Evolutionary conservation across 2,329 filamentous ascomycete genomes (phyloP).

Genomic region (Helicocarpus griseus): DNA sequence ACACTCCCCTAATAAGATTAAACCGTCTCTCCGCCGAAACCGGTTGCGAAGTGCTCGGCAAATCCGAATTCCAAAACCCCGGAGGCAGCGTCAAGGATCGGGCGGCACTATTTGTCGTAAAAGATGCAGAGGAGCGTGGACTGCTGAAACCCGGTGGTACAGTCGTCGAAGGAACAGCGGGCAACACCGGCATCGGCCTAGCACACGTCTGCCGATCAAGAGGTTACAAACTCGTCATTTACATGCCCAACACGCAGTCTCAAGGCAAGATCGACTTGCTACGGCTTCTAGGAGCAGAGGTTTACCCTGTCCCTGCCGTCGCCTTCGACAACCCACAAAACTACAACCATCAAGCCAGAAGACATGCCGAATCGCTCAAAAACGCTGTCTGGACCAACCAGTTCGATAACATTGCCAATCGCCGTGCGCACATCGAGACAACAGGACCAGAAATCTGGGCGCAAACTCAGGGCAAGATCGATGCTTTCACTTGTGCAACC

Average conservation of each 20-base stretch:
- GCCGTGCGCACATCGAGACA: slow-evolving; percentile 89
- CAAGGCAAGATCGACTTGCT: slow-evolving; percentile 96
- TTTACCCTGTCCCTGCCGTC: slow-evolving; percentile 90
- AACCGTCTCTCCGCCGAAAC: slow-evolving; percentile 83
- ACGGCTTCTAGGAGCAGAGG: slow-evolving; percentile 82
- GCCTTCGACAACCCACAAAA: slow-evolving; percentile 92
- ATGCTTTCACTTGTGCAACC: slow-evolving; percentile 92
- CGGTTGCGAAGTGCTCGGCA: slow-evolving; percentile 87
- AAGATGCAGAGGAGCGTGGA: slow-evolving; percentile 83
- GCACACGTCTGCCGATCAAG: slow-evolving; percentile 89
- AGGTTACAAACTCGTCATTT: slow-evolving; percentile 93
- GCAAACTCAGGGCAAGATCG: slow-evolving; percentile 74
- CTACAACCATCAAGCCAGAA: slow-evolving; percentile 91
- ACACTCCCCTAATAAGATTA: slow-evolving; percentile 86
- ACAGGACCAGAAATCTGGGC: slow-evolving; percentile 96
- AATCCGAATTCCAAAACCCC: slow-evolving; percentile 98
- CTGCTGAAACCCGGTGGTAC: slow-evolving; percentile 78
- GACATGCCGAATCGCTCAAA: slow-evolving; percentile 76
- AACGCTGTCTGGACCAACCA: slow-evolving; percentile 98
- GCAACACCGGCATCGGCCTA: slow-evolving; percentile 95
- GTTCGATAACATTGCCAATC: slow-evolving; percentile 93
- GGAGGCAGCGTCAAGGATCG: slow-evolving; percentile 95
- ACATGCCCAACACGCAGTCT: slow-evolving; percentile 98
- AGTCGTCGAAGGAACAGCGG: slow-evolving; percentile 92
- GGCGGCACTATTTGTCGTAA: slow-evolving; percentile 85